Evolutionary conservation across 31 red algal species (phyloP), one percentile per base, ranked within the genome.

Genomic region (Odonthalia washingtoniensis): DNA sequence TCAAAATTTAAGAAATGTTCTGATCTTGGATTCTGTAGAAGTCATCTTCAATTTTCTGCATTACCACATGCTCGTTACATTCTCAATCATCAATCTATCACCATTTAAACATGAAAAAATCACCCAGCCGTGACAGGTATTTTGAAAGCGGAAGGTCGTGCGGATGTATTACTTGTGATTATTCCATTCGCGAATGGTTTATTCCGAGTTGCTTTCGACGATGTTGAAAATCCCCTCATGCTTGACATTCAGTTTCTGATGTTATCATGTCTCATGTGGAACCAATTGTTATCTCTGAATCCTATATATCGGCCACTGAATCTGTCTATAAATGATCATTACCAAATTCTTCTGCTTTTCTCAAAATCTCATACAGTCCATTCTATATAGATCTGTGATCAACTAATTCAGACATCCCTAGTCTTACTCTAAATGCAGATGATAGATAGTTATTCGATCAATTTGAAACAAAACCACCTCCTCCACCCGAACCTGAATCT

Each of bases 11-110:
- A 93, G 62, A 91, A 53, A 40, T 97, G 95, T 43, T 72, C 77
- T 31, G 82, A 97, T 53, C 43, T 89, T 5, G 82, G 85, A 40
- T 97, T 97, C 85, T 90, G 95, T 85, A 87, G 90, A 18, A 87
- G 90, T 80, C 91, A 97, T 40, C 89, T 79, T 36, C 74, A 84
- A 3, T 91, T 84, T 34, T 44, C 68, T n/a, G 67, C 81, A 37
- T 27, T 53, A 38, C 26, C 80, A 1, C 69, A 84, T 34, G n/a
- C 74, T 4, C 65, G 45, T 40, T 91, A 91, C 46, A 52, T 65
- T 3, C 38, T 91, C 34, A 64, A 38, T 42, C 40, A 65, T 26
- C 40, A 62, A 18, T 66, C 89, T 3, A 31, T 91, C 26, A 27
- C 69, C 39, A 33, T 83, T 34, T 41, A 69, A 31, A 9, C 70